These are phyloP conservation scores for Kwoniella shivajii DNA, from an alignment of 1,284 basidiomycete genomes.

Conservation along the genomic window DNA sequence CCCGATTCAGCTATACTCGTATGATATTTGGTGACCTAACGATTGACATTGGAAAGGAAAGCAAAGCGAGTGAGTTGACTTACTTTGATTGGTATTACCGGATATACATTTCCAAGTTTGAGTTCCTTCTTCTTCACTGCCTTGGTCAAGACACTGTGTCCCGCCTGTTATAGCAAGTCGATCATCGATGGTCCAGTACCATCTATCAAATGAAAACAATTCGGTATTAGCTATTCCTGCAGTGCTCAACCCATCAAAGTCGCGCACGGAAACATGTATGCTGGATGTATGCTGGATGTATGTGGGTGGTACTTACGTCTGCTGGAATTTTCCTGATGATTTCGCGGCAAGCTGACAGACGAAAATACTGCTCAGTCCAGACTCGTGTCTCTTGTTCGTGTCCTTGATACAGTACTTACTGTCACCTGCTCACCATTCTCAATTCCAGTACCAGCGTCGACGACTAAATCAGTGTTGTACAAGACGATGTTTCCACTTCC, in stretches of 20 bases:
- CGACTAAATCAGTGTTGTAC: slow-evolving; percentile 20
- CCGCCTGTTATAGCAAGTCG: slow-evolving; percentile 41
- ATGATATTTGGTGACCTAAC: no score
- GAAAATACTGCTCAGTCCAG: slow-evolving; percentile 16
- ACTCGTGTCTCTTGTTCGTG: slow-evolving; percentile 9
- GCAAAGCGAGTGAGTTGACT: no score
- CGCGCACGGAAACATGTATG: no score
- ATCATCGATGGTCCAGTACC: slow-evolving; percentile 31
- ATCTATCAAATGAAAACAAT: slow-evolving; percentile 5
- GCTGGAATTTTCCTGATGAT: slow-evolving; percentile 20
- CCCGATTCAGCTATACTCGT: no score
- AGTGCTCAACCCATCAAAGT: no score
- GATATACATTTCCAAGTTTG: slow-evolving; percentile 37
- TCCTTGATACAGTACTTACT: slow-evolving; percentile 5
- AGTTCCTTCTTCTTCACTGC: slow-evolving; percentile 20
- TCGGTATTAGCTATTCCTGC: no score
- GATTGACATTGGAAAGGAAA: no score
- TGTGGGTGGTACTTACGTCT: slow-evolving; percentile 18
- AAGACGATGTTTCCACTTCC: slow-evolving; percentile 23
- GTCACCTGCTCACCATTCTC: slow-evolving; percentile 24
- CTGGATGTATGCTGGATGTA: no score
- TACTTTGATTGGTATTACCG: slow-evolving; percentile 39
- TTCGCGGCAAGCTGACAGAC: background rate
- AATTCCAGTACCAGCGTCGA: slow-evolving; percentile 31
- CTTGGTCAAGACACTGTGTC: slow-evolving; percentile 37